phyloP scores from a whole-genome alignment of 345 rosid species.

The Salix viminalis region DNA sequence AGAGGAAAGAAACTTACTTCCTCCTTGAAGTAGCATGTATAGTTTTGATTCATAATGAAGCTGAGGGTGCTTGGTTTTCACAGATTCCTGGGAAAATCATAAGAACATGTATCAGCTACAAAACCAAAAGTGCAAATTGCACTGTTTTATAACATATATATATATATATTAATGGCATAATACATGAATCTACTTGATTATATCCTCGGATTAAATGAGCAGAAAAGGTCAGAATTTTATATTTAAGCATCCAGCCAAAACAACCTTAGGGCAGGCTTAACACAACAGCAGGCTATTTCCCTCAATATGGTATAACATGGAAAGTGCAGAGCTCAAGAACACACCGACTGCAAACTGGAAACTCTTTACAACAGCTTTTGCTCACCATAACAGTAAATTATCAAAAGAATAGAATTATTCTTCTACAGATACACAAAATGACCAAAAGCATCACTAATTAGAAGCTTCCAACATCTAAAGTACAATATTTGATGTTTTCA shows the following conservation, averaged over 20 bases:
- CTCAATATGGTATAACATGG: neutral
- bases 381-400: neutral
- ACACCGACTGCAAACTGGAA: neutral
- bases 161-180: neutral
- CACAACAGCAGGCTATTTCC: neutral
- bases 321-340: neutral
- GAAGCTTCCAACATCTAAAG: neutral
- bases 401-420: neutral
- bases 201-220: neutral
- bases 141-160: neutral
- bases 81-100: slow-evolving; percentile 51
- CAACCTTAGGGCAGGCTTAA: neutral
- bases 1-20: slow-evolving; percentile 47
- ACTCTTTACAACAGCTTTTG: neutral
- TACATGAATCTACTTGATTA: neutral
- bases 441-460: neutral
- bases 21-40: slow-evolving; percentile 86
- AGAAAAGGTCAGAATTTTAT: neutral
- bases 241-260: neutral
- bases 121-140: neutral
- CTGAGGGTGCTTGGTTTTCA: slow-evolving; percentile 81
- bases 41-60: slow-evolving; percentile 82
- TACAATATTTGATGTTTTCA: neutral
- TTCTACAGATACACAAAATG: neutral
- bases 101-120: neutral